Evolutionary conservation across 2,329 filamentous ascomycete species (phyloP), one percentile per base, ranked within the genome.

Genomic region (Neonectria coccinea): DNA sequence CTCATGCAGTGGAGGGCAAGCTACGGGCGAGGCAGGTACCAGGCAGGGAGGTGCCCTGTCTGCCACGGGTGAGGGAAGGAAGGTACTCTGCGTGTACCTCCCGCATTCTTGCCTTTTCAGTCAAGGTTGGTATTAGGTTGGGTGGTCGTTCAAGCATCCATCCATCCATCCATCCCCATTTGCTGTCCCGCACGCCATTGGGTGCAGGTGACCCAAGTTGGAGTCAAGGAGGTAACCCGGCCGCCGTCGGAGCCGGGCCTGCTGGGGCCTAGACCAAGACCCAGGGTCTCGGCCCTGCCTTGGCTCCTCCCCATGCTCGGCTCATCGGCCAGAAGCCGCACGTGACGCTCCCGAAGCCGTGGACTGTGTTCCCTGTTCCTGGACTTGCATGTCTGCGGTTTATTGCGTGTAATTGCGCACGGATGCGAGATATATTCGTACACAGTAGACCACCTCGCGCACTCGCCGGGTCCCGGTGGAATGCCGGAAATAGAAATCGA

Each of bases 191-290:
- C 31, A 33, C n/a, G 48, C 29, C 22, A 14, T 11, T 31, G 5
- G 48, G 25, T n/a, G 25, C 16, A 51, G 14, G 48, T 18, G 36
- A 8, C 36, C 36, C 36, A 39, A n/a, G 36, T n/a, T 39, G 36
- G 36, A 39, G n/a, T n/a, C 36, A 31, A 31, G 48, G 48, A 50
- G 45, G n/a, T 36, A 18, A 14, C n/a, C 60, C 60, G 60, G 54
- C 61, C 61, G 61, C 61, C 61, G 56, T 64, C 61, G 61, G 61
- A 64, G 61, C 61, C 62, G 62, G 62, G 53, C 51, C 55, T 41
- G 31, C 29, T 33, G 48, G 50, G 52, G 62, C 53, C 62, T 44
- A 61, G 62, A 64, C 62, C 57, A 51, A n/a, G 29, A 22, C n/a
- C 53, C 47, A 52, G 53, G 57, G 62, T 64, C 62, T 64, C 62